Evolutionary conservation across 1,284 basidiomycete genomes (phyloP).

Genomic region (Cutaneotrichosporon cutaneum): DNA sequence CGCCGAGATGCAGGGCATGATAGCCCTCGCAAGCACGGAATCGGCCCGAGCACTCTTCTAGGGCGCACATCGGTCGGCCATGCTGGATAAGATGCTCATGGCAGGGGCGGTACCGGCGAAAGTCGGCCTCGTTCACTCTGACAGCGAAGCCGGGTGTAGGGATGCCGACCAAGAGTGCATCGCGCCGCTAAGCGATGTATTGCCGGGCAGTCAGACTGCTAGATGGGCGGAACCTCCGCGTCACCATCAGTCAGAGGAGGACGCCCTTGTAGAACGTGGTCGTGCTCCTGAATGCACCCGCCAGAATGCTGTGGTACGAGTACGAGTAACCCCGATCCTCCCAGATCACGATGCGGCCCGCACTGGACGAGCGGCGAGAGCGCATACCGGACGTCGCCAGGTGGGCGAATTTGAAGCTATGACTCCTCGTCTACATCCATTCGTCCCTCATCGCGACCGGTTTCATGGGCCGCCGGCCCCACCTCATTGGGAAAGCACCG

Average conservation of each 20-base stretch:
- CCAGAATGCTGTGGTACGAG: slow-evolving; percentile 59
- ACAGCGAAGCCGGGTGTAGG: slow-evolving; percentile 23
- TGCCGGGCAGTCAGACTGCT: background rate
- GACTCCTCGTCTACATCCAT: slow-evolving; percentile 7
- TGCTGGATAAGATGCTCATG: too few relatives aligned
- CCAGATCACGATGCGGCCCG: slow-evolving; percentile 68
- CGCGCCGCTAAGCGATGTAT: slow-evolving; percentile 18
- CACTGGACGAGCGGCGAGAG: slow-evolving; percentile 69
- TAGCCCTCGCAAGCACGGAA: too few relatives aligned
- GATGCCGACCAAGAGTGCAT: slow-evolving; percentile 9
- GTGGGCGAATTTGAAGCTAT: slow-evolving; percentile 18
- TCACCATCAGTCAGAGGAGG: slow-evolving; percentile 4
- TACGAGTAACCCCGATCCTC: slow-evolving; percentile 62
- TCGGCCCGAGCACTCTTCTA: too few relatives aligned
- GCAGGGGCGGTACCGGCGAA: background rate
- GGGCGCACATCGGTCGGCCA: too few relatives aligned
- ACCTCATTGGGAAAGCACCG: slow-evolving; percentile 29
- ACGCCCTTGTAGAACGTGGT: slow-evolving; percentile 42
- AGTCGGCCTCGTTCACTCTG: background rate
- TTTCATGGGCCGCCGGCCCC: slow-evolving; percentile 27
- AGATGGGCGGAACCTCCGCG: background rate
- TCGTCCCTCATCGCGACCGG: slow-evolving; percentile 10
- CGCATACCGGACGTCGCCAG: slow-evolving; percentile 19
- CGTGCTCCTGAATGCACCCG: slow-evolving; percentile 61
- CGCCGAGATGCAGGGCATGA: too few relatives aligned